Evolutionary conservation across 2,329 filamentous ascomycete species (phyloP), one percentile per base, ranked within the genome.

Genomic region (Didymella keratinophila): DNA sequence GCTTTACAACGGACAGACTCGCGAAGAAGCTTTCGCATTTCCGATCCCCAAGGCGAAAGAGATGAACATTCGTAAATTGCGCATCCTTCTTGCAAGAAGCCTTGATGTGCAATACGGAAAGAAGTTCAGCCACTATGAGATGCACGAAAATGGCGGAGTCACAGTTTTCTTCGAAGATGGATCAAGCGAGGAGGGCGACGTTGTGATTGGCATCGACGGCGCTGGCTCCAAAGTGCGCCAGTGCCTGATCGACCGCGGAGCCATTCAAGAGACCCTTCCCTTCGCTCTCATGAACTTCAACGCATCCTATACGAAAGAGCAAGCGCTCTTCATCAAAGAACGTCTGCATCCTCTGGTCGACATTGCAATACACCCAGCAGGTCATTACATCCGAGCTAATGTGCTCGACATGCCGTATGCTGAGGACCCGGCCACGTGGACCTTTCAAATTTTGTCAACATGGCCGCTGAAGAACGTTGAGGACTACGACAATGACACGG

Each of bases 31-130:
- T 3, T 72, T 76, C 28, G 70, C 75, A 3, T 71, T 76, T 23
- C 71, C 75, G 2, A 66, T 78, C 11, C 72, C 73, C 2, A 71
- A 76, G 28, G 71, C 70, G 10, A 55, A 66, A 37, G 71, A 73
- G 48, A 73, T 73, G 58, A 73, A 73, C 42, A 73, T 73, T 7
- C 70, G 76, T 14, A 76, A 77, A 49, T 64, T 81, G 30, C 76
- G 79, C 4, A 60, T 68, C 5, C 58, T 79, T 5, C 63, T 78
- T 21, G 68, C 71, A 1, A 67, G 77, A 49, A 74, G 66, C 2
- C 47, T 80, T 2, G 67, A 78, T 52, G 71, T 81, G 4, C 52
- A 69, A 1, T 72, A 71, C 37, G 52, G 63, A 11, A 71, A 65
- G 47, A 64, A 36, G 20, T 70, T 71, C 37, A 46, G 54, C 7